phyloP scores from a whole-genome alignment of 148 eudicot species.

The Rhododendron mucronatum region DNA sequence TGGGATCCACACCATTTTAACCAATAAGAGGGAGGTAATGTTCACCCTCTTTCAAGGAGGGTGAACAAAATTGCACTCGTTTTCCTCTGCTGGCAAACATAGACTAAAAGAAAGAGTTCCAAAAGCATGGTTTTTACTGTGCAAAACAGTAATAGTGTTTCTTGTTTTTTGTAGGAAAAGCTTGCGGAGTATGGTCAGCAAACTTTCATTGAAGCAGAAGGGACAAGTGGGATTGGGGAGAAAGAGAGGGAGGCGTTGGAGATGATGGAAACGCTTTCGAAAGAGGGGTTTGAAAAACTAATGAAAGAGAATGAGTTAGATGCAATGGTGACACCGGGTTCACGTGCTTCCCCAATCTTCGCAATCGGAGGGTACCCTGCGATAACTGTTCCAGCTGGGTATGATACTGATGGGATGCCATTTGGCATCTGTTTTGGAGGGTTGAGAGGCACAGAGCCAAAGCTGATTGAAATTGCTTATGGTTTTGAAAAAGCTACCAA shows the following conservation, averaged over 20 bases:
- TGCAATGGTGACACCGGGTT: constrained; percentile 30
- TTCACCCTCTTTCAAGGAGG: too few relatives aligned
- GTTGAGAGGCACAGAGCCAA: constrained; percentile 30
- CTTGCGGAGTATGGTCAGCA: constrained; percentile 28
- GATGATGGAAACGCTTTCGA: constrained; percentile 6
- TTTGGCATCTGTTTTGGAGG: constrained; percentile 43
- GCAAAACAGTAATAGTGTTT: not conserved
- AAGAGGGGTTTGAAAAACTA: constrained; percentile 32
- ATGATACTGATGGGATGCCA: constrained; percentile 32
- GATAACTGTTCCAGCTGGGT: constrained; percentile 41
- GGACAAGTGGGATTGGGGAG: constrained; percentile 36
- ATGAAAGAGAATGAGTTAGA: constrained; percentile 31
- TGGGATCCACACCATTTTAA: too few relatives aligned
- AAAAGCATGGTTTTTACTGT: not conserved
- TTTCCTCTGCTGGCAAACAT: not conserved
- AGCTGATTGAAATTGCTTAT: constrained; percentile 40
- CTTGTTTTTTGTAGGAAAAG: constrained; percentile 20
- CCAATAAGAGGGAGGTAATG: too few relatives aligned
- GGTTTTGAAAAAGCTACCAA: constrained; percentile 43
- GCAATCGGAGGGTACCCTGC: constrained; percentile 48
- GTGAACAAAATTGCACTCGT: not conserved
- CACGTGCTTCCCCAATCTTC: constrained; percentile 16
- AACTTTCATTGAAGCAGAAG: constrained; percentile 26
- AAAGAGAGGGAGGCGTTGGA: constrained; percentile 16
- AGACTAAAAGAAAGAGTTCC: not conserved